Base-by-base conservation (phyloP, 2,329 filamentous ascomycete genomes). In the Epichloe gansuensis region DNA sequence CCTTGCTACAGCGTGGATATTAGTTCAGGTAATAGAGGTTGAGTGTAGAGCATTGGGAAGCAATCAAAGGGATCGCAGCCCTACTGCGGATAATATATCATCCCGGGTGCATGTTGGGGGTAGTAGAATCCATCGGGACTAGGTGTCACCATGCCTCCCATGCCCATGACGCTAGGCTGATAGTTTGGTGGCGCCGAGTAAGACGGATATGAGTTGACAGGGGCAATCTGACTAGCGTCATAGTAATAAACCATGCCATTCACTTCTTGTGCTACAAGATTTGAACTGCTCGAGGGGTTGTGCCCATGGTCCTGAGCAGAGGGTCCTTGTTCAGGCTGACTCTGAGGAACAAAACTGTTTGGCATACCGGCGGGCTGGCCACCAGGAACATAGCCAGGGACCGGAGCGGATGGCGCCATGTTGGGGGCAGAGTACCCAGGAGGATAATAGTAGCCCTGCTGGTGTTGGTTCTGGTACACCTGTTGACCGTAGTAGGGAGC, bases 211-310 rank as follows among this genome's bases (percentile, higher is more conserved):
- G 66, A 61, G 48, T 71, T 65, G 57, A 80, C 72, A 1, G 77
- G 71, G 28, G 80, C 73, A 47, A 91, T 72, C 63, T 90, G 85
- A n/a, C 83, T 77, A 7, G 88, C 78, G 63, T 95, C 87, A 62
- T 90, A 91, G 66, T 95, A 98, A 68, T 95, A 97, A 1, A 95
- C 90, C 79, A 94, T 97, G 56, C 93, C 93, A 60, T 95, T 95
- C 57, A 85, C 83, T 71, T 97, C 91, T 67, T 96, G 91, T 0
- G 89, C 88, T 47, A 85, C 78, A 43, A 82, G 66, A 57, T 74
- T 78, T 17, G 73, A 62, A 34, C 64, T 62, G 34, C 59, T 45
- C n/a, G 60, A 50, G 5, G 63, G 53, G 11, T 57, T 54, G 43
- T 62, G 62, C n/a, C 57, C 58, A 37, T 58, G 59, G 31, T 63